Evolutionary conservation across 148 eudicot species (phyloP).

Genomic region (Hydrangea macrophylla): DNA sequence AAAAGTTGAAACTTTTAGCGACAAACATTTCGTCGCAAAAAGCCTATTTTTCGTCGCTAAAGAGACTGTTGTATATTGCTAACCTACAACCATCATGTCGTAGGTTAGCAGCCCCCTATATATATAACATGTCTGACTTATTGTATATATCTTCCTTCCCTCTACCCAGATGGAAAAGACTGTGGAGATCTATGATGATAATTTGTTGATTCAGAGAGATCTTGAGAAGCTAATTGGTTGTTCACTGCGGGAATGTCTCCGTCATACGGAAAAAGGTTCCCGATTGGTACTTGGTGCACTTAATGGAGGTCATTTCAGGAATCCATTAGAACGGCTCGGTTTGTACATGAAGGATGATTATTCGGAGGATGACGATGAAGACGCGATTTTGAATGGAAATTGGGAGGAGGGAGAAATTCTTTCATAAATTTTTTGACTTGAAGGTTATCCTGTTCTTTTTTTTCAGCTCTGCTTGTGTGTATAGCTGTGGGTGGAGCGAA

Average conservation of each 20-base stretch:
- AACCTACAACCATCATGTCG: too few relatives aligned
- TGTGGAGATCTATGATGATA: conserved; percentile 56
- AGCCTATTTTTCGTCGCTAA: too few relatives aligned
- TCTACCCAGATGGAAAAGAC: conserved; percentile 69
- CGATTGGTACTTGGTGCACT: conserved; percentile 4
- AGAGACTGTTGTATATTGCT: too few relatives aligned
- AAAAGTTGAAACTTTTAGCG: too few relatives aligned
- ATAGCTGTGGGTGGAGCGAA: too few relatives aligned
- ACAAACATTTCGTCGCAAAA: too few relatives aligned
- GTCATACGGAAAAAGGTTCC: conserved; percentile 9
- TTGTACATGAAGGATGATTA: conserved; percentile 58
- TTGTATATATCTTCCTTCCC: not conserved
- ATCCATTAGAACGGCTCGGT: conserved; percentile 60
- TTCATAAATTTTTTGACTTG: not conserved
- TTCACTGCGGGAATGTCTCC: conserved; percentile 12
- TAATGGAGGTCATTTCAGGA: conserved; percentile 20
- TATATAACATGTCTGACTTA: not conserved
- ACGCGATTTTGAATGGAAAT: conserved; percentile 16
- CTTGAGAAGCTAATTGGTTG: conserved; percentile 46
- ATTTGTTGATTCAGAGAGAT: conserved; percentile 39
- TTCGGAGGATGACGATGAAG: conserved; percentile 39
- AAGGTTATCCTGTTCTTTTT: too few relatives aligned
- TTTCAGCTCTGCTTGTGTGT: not conserved
- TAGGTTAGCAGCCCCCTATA: too few relatives aligned
- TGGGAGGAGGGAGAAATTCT: conserved; percentile 58